Evolutionary conservation across 805 yeast species (phyloP).

Genomic region (Ogataea haglerorum): DNA sequence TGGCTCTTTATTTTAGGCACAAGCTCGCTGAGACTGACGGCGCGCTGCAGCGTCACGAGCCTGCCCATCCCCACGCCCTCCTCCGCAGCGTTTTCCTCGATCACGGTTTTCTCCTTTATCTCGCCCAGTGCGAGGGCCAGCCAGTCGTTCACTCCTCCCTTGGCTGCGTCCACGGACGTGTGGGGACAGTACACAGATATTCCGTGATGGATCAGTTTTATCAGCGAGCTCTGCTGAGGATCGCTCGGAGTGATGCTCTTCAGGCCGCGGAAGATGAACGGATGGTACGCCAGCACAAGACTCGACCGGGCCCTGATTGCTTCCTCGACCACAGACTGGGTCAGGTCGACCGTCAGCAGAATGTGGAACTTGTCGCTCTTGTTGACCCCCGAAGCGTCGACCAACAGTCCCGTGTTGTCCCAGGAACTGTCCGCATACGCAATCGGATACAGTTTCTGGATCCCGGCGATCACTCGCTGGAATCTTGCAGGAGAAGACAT

Average conservation of each 20-base stretch:
- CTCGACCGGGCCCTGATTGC: conserved; percentile 57
- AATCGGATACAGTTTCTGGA: conserved; percentile 77
- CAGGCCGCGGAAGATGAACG: conserved; percentile 87
- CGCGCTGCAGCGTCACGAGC: conserved; percentile 44
- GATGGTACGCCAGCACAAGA: conserved; percentile 84
- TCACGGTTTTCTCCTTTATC: conserved; percentile 31
- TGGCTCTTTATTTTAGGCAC: conserved; percentile 51
- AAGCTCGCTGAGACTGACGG: conserved; percentile 42
- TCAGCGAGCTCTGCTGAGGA: conserved; percentile 78
- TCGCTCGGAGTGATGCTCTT: conserved; percentile 61
- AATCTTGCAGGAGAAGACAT: conserved; percentile 29
- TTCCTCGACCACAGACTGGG: conserved; percentile 79
- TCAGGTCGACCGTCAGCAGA: conserved; percentile 80
- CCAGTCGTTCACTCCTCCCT: conserved; percentile 95
- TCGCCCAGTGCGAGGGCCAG: conserved; percentile 55
- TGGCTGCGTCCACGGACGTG: conserved; percentile 91
- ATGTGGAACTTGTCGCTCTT: conserved; percentile 31
- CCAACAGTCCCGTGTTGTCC: conserved; percentile 93
- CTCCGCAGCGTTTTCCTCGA: conserved; percentile 42
- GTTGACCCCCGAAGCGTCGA: conserved; percentile 49
- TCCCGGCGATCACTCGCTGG: conserved; percentile 43
- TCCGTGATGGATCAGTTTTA: conserved; percentile 70
- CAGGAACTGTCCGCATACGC: conserved; percentile 81
- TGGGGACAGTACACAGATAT: conserved; percentile 93
- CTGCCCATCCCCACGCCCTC: conserved; percentile 82